Evolutionary conservation across 2,329 filamentous ascomycete genomes (phyloP), one percentile per base, ranked within the genome.

Genomic region (Phyllosticta ampelicida): DNA sequence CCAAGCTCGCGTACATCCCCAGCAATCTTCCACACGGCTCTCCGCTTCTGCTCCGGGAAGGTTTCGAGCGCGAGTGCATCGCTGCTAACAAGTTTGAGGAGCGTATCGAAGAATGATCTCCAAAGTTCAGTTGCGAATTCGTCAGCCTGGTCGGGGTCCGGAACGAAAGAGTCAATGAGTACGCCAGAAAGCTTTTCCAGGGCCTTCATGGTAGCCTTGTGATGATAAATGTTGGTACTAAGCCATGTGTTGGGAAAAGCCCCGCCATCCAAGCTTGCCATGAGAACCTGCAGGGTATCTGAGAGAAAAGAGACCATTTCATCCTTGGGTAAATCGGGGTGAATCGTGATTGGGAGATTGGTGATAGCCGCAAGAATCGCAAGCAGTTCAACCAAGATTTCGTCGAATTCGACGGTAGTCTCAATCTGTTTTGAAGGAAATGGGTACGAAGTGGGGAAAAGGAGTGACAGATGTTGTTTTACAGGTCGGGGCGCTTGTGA

Each of bases 21-120:
- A 3, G 92, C 94, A 68, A 99, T 96, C 75, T 97, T 99, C 94
- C 95, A 99, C 1, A 97, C 92, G 0, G 94, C 92, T 58, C 94
- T 80, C 51, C 94, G 80, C 75, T 97, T 99, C 74, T 99, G 94
- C 71, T 99, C 95, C 0, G 94, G 90, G 68, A 96, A 97, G 0
- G 91, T 96, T 70, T 99, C 94, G 44, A 99, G 80, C 0, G 94
- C 91, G 19, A 99, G 80, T 0, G 87, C 89, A 36, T 91, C 85
- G 66, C 90, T 96, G 5, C 89, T 89, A 2, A 99, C 89, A 2
- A 97, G 84, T 67, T 89, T 90, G 26, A 99, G 79, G 28, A 99
- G 76, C 0, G 90, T 92, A 18, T 86, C 87, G 69, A 99, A 96
- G 75, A 96, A 96, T 29, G 87, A 79, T 63, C 92, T 91, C 94